phyloP scores from a whole-genome alignment of 495 filamentous ascomycete species.

The Aspergillus wentii region DNA sequence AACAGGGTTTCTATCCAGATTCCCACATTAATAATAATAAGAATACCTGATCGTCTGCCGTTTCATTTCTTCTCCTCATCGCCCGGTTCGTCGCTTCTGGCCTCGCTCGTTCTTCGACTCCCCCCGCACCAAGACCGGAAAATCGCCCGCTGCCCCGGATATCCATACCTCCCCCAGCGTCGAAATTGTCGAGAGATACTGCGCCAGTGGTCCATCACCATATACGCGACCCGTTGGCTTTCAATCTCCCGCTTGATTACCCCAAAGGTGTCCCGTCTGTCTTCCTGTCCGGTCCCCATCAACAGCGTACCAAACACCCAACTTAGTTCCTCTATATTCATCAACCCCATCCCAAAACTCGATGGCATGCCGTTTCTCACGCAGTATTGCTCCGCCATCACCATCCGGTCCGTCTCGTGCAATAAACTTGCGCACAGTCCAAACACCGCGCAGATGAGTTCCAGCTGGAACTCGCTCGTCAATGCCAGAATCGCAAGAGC shows the following conservation, averaged over 20 bases:
- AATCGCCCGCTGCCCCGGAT: neutral
- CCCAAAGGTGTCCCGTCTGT: conserved; percentile 8
- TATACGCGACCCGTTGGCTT: conserved; percentile 22
- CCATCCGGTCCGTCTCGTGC: conserved; percentile 15
- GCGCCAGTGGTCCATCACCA: conserved; percentile 33
- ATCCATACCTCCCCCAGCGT: conserved; percentile 16
- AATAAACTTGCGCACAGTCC: conserved; percentile 29
- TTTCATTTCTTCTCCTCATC: neutral
- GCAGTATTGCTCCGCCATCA: conserved; percentile 11
- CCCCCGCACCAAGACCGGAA: too few species aligned
- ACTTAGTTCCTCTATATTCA: conserved; percentile 23
- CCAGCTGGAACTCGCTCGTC: conserved; percentile 31
- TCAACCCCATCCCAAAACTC: conserved; percentile 10
- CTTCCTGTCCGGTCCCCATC: conserved; percentile 9
- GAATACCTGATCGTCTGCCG: too few species aligned
- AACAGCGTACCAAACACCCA: conserved; percentile 32
- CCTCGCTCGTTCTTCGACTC: too few species aligned
- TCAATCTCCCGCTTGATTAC: conserved; percentile 26
- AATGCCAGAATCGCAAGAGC: conserved; percentile 34
- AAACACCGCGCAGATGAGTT: conserved; percentile 37
- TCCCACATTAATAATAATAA: too few species aligned
- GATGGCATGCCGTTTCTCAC: conserved; percentile 4
- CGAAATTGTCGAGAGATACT: conserved; percentile 27
- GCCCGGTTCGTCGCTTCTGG: too few species aligned
- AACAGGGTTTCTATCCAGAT: too few species aligned